Evolutionary conservation across 768 basidiomycete genomes (phyloP), one percentile per base, ranked within the genome.

Genomic region (Auricularia sp.): DNA sequence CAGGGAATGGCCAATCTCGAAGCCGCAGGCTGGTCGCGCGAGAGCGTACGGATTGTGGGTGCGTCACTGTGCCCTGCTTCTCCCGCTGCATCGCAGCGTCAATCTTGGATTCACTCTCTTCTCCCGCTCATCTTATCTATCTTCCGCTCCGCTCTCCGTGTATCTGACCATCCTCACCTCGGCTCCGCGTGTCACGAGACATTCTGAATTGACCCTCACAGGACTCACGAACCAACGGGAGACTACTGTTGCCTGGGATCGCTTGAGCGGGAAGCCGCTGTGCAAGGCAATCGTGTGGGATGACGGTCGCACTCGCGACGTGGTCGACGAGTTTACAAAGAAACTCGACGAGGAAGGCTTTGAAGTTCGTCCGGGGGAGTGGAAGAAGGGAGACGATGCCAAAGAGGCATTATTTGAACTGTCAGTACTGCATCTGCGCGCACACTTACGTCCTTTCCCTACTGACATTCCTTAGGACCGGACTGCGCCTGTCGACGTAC

Each of bases 181-280:
- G 18, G 7, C 39, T 8, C 12, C 39, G 39, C 39, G 12, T 42
- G 39, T 42, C 39, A 42, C 39, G 39, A 42, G 39, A 14, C 29
- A 29, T 29, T 29, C 29, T 29, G 29, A 29, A 29, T 29, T 29
- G 29, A 29, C 2, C 23, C 66, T 61, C 59, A 18, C 68, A 88
- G 90, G 95, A 33, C 91, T 98, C 76, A 98, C 96, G 51, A 99
- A 98, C 73, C 96, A 98, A 76, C 87, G 97, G 63, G 97, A 98
- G 75, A 98, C 97, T 1, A 86, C 94, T 2, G 86, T 98, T 36
- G 90, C 86, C 18, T 98, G 97, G 97, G 91, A 90, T 72, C 84
- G 88, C 66, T 82, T 80, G 71, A 95, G 94, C 0, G 97, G 97
- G 53, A 88, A 90, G 74, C 89, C 94, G 0, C 74, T 97, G 3